Evolutionary conservation across 768 basidiomycete genomes (phyloP).

Genomic region (Infundibulicybe gibba): DNA sequence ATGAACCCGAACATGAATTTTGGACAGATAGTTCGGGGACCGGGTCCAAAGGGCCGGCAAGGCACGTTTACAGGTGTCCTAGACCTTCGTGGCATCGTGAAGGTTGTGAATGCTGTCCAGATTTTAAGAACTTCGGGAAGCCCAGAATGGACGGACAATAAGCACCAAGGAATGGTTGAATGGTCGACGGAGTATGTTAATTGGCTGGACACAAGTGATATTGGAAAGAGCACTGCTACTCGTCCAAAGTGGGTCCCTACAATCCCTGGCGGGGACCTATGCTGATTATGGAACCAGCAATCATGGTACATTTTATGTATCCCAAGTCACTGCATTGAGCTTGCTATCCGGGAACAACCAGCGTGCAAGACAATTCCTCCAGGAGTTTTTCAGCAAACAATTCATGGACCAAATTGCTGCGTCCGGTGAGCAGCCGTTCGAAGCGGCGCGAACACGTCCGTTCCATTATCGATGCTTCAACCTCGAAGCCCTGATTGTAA

Average conservation of each 20-base stretch:
- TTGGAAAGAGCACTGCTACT: slow-evolving; percentile 37
- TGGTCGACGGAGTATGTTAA: slow-evolving; percentile 51
- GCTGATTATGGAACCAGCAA: slow-evolving; percentile 36
- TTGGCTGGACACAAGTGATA: slow-evolving; percentile 51
- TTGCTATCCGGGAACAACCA: slow-evolving; percentile 45
- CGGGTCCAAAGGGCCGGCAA: slow-evolving; percentile 23
- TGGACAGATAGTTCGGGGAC: slow-evolving; percentile 44
- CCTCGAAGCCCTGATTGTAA: slow-evolving; percentile 62
- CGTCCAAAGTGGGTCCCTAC: slow-evolving; percentile 37
- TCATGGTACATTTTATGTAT: slow-evolving; percentile 62
- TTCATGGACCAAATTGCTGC: slow-evolving; percentile 52
- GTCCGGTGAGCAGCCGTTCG: slow-evolving; percentile 60
- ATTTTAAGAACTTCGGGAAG: slow-evolving; percentile 47
- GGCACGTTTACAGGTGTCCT: slow-evolving; percentile 53
- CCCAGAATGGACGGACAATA: slow-evolving; percentile 49
- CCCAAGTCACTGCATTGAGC: slow-evolving; percentile 55
- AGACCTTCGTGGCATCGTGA: slow-evolving; percentile 59
- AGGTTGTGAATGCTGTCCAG: slow-evolving; percentile 49
- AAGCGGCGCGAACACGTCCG: slow-evolving; percentile 56
- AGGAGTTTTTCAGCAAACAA: slow-evolving; percentile 46
- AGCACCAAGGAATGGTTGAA: slow-evolving; percentile 42
- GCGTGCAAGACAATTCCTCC: slow-evolving; percentile 43
- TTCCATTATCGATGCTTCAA: slow-evolving; percentile 71
- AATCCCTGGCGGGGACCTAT: background rate
- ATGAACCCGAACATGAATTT: slow-evolving; percentile 70